Evolutionary conservation across 768 basidiomycete genomes (phyloP), one percentile per base, ranked within the genome.

Genomic region (Tylopilus sp.): DNA sequence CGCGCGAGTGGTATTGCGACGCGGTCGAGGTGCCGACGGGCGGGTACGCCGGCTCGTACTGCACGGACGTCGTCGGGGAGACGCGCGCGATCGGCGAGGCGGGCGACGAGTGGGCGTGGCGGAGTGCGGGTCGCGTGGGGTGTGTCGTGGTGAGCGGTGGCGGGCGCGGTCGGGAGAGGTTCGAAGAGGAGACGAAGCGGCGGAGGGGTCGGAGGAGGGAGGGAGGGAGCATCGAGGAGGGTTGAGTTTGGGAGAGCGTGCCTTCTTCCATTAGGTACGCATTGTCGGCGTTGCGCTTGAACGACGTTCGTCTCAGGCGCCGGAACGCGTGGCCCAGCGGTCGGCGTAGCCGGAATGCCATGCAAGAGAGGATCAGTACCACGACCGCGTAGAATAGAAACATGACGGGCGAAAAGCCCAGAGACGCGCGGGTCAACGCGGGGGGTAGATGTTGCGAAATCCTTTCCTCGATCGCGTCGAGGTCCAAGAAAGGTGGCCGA

Each of bases 351-450:
- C 87, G 84, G 54, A 75, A 82, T 24, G 67, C 65, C 36, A 84
- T 56, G 42, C 78, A 66, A 16, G 77, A 50, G 22, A 84, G 37
- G 34, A 81, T 40, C 34, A 72, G 67, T 25, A 81, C 58, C 22
- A 80, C 55, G 52, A 77, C 55, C 16, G 77, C 53, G 65, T 82
- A 86, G 60, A 86, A 75, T 9, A 88, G 56, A 59, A 86, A 71
- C n/a, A 82, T 64, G 21, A 87, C 74, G 9, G 82, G 82, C 6
- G 89, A 87, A 66, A 90, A 89, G 0, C 88, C 87, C 28, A 91
- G 79, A 1, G 85, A 82, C 28, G 78, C 71, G 26, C 86, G 75
- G 9, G 78, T 81, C 22, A 92, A 71, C 11, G 78, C 81, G 13
- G 78, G 61, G 11, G 87, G 87, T 21, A 92, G 71, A 62, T 85